Evolutionary conservation across 768 basidiomycete species (phyloP).

Genomic region (Agaricus bisporus): DNA sequence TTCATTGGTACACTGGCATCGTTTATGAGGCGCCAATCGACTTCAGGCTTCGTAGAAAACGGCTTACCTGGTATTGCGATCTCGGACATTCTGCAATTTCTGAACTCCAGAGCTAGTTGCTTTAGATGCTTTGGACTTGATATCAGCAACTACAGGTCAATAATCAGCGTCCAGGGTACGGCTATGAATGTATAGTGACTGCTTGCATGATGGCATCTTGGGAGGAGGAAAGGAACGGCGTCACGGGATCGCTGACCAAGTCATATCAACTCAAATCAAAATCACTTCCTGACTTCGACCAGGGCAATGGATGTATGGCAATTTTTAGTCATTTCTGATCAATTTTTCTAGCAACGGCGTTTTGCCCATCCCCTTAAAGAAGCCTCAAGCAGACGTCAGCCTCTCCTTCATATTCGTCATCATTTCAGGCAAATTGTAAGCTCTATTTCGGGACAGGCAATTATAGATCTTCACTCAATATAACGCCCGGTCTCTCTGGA

Average conservation of each 20-base stretch:
- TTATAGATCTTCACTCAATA: neutral
- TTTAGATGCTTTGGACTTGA: constrained; percentile 58
- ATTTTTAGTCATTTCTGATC: neutral
- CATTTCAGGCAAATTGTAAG: neutral
- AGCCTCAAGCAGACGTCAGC: neutral
- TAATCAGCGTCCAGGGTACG: constrained; percentile 5
- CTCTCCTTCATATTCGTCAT: neutral
- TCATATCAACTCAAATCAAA: too few species aligned
- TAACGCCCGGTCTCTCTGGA: constrained; percentile 6
- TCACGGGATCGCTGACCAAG: neutral
- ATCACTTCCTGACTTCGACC: neutral
- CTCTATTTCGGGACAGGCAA: constrained; percentile 5
- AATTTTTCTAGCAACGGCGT: neutral
- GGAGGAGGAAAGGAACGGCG: neutral
- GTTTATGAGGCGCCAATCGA: neutral
- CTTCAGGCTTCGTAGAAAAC: neutral
- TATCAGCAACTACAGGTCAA: constrained; percentile 44
- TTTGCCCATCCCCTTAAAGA: neutral
- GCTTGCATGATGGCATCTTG: constrained; percentile 29
- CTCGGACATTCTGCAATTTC: constrained; percentile 48
- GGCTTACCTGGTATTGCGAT: constrained; percentile 44
- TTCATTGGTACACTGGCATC: constrained; percentile 46
- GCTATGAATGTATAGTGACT: neutral
- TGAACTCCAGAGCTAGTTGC: constrained; percentile 51
- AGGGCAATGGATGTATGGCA: neutral